Evolutionary conservation across 345 rosid species (phyloP).

Genomic region (Hibiscus tridactylites): DNA sequence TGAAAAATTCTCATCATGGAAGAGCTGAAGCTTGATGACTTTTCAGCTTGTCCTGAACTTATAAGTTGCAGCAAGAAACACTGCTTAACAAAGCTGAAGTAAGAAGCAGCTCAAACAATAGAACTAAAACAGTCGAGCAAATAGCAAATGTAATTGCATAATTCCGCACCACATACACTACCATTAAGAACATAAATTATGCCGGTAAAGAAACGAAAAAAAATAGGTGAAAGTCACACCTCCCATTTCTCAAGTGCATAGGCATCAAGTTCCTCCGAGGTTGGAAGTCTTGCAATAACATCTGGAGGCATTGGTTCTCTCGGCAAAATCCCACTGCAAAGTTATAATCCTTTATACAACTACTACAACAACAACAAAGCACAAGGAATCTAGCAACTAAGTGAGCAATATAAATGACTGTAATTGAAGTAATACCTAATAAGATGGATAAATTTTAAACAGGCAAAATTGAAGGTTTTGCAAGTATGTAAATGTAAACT

Average conservation of each 20-base stretch:
- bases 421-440: not conserved
- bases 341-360: not conserved
- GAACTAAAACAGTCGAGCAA: not conserved
- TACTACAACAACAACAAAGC: not conserved
- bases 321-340: slow-evolving; percentile 75
- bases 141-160: not conserved
- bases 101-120: slow-evolving; percentile 22
- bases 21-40: slow-evolving; percentile 58
- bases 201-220: not conserved
- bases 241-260: slow-evolving; percentile 92
- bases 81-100: slow-evolving; percentile 40
- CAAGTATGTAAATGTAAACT: not conserved
- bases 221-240: slow-evolving; percentile 33
- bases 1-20: slow-evolving; percentile 89
- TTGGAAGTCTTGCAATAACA: slow-evolving; percentile 60
- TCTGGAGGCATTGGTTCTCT: slow-evolving; percentile 73
- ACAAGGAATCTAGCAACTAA: slow-evolving; percentile 9
- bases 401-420: not conserved
- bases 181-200: slow-evolving; percentile 1
- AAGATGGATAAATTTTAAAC: not conserved
- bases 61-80: slow-evolving; percentile 89
- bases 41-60: slow-evolving; percentile 71
- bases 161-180: not conserved
- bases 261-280: slow-evolving; percentile 61
- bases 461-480: not conserved